phyloP scores from a whole-genome alignment of 352 stramenopile species.

The Saprolegnia diclina region DNA sequence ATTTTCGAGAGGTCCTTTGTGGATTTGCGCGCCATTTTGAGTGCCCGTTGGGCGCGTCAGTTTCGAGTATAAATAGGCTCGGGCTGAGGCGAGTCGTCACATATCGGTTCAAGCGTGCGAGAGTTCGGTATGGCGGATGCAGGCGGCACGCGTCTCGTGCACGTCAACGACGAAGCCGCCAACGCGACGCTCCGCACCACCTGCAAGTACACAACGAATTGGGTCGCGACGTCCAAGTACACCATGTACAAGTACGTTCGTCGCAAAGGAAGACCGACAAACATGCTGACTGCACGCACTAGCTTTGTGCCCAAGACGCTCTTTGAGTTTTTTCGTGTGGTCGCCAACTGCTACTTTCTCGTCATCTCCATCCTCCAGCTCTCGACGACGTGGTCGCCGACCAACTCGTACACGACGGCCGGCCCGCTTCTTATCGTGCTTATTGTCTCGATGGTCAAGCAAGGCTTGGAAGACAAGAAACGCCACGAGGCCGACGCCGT shows the following conservation, averaged over 20 bases:
- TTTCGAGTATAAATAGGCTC: too few species aligned
- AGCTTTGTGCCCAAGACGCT: constrained; percentile 85
- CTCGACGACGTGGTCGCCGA: constrained; percentile 46
- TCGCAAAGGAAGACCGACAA: too few species aligned
- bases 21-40: too few species aligned
- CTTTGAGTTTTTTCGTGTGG: constrained; percentile 85
- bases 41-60: too few species aligned
- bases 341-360: constrained; percentile 93
- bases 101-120: too few species aligned
- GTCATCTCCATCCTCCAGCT: constrained; percentile 89
- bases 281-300: too few species aligned
- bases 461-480: constrained; percentile 31
- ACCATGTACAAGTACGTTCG: constrained; percentile 68
- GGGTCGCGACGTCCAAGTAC: constrained; percentile 87
- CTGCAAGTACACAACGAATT: constrained; percentile 61
- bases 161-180: constrained; percentile 57
- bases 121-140: too few species aligned
- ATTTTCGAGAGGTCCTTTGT: too few species aligned
- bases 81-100: too few species aligned
- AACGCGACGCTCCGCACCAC: constrained; percentile 35
- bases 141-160: constrained; percentile 29
- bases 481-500: constrained; percentile 27
- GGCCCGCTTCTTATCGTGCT: constrained; percentile 86
- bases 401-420: constrained; percentile 90
- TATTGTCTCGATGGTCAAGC: constrained; percentile 47